A percentile compares a stretch with the other conserved stretches of the same genome.
phyloP scores from a whole-genome alignment of 176 grass and related monocot species.

The Alopecurus myosuroides region DNA sequence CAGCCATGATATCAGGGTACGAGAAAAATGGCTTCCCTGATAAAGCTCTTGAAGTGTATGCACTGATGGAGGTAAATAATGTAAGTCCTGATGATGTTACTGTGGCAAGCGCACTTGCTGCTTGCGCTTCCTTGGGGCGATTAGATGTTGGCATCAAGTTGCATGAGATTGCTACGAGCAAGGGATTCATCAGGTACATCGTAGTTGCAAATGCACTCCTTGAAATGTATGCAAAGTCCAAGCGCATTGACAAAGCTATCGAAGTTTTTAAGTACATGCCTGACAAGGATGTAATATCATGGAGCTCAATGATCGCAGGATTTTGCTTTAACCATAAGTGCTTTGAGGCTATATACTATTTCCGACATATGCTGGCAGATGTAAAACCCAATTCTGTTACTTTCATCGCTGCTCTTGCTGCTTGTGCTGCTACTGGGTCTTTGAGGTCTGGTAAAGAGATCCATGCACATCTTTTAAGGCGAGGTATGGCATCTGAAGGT shows the following conservation, averaged over 20 bases:
- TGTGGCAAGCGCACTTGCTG: constrained; percentile 66
- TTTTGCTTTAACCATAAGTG: constrained; percentile 77
- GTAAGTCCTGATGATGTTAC: constrained; percentile 65
- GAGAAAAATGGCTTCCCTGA: constrained; percentile 69
- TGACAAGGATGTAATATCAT: constrained; percentile 80
- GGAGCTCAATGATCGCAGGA: constrained; percentile 78
- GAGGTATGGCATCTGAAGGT: constrained; percentile 52
- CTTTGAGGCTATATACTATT: constrained; percentile 80
- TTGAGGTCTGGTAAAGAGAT: constrained; percentile 82
- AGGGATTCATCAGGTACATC: constrained; percentile 40
- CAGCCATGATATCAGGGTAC: constrained; percentile 92
- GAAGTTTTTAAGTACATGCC: constrained; percentile 75
- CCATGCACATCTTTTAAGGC: constrained; percentile 74
- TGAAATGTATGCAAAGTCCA: constrained; percentile 89
- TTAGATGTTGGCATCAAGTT: constrained; percentile 75
- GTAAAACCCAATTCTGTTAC: constrained; percentile 79
- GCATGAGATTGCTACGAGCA: constrained; percentile 56
- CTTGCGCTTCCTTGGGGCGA: constrained; percentile 60
- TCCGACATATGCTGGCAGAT: constrained; percentile 72
- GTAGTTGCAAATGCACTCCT: constrained; percentile 64
- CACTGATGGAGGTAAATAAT: constrained; percentile 65
- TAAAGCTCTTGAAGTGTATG: constrained; percentile 80
- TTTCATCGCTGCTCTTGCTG: constrained; percentile 67
- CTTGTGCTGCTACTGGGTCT: constrained; percentile 68
- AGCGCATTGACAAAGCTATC: constrained; percentile 73